Evolutionary conservation across 805 yeast genomes (phyloP).

Genomic region (Candida qinlingensis): DNA sequence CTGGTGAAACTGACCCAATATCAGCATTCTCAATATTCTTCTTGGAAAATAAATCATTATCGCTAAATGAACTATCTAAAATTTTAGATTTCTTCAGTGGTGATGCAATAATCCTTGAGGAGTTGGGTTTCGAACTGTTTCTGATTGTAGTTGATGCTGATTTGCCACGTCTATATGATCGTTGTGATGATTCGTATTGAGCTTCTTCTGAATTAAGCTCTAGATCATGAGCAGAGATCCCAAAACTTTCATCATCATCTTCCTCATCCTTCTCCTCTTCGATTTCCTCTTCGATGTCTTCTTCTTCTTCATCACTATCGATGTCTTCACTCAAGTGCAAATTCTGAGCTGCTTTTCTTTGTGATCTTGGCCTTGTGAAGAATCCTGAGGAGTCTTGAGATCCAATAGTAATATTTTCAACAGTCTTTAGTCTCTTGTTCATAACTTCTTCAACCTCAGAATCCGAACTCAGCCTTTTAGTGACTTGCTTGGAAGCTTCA

Average conservation of each 20-base stretch:
- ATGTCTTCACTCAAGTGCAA: not conserved
- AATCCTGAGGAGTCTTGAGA: not conserved
- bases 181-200: conserved; percentile 12
- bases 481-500: not conserved
- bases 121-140: conserved; percentile 1
- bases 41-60: conserved; percentile 16
- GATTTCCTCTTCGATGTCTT: not conserved
- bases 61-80: conserved; percentile 21
- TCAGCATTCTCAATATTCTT: conserved; percentile 10
- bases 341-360: conserved; percentile 7
- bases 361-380: not conserved
- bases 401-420: not conserved
- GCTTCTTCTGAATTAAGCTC: conserved; percentile 17
- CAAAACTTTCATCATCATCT: conserved; percentile 19
- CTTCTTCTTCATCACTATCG: conserved; percentile 1
- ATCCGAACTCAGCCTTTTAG: conserved; percentile 1
- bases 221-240: conserved; percentile 17
- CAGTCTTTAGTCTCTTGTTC: not conserved
- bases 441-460: conserved; percentile 1
- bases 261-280: not conserved
- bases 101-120: conserved; percentile 1
- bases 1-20: not conserved
- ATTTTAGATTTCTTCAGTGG: conserved; percentile 14
- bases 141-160: conserved; percentile 1
- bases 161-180: not conserved